Evolutionary conservation across 2,329 filamentous ascomycete genomes (phyloP).

Genomic region (Escovopsis sp.): DNA sequence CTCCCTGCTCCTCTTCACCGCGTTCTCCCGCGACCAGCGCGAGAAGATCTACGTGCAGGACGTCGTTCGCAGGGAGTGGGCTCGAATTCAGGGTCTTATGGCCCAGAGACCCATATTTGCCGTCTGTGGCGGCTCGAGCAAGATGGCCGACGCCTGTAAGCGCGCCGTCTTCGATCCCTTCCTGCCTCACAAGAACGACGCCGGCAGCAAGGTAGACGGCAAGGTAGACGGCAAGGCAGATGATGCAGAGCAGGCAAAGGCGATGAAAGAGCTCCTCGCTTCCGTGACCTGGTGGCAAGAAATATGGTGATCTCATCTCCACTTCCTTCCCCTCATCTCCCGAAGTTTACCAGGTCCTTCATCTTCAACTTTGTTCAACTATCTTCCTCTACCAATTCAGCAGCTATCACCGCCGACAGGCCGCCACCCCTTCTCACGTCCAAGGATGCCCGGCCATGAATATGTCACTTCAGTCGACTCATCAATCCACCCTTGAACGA

Average conservation of each 20-base stretch:
- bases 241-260: conserved; percentile 21
- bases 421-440: no score
- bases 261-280: conserved; percentile 22
- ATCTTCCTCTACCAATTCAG: no score
- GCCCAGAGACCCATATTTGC: conserved; percentile 28
- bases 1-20: conserved; percentile 7
- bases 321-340: no score
- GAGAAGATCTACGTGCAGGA: conserved; percentile 43
- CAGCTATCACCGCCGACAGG: no score
- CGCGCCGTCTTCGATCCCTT: conserved; percentile 34
- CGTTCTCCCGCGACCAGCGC: conserved; percentile 32
- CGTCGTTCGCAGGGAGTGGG: conserved; percentile 29
- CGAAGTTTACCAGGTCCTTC: no score
- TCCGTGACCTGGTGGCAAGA: conserved; percentile 38
- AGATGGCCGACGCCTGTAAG: conserved; percentile 42
- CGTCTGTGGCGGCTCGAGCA: conserved; percentile 41
- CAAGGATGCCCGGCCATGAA: no score
- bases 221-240: no score
- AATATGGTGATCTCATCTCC: conserved; percentile 30
- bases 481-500: no score
- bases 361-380: no score
- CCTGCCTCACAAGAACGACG: no score
- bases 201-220: no score
- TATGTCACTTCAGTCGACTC: no score
- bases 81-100: conserved; percentile 18